These are phyloP conservation scores for Linnemannia elongata DNA, from an alignment of 192 early-diverging fungal species.

Conservation along the genomic window DNA sequence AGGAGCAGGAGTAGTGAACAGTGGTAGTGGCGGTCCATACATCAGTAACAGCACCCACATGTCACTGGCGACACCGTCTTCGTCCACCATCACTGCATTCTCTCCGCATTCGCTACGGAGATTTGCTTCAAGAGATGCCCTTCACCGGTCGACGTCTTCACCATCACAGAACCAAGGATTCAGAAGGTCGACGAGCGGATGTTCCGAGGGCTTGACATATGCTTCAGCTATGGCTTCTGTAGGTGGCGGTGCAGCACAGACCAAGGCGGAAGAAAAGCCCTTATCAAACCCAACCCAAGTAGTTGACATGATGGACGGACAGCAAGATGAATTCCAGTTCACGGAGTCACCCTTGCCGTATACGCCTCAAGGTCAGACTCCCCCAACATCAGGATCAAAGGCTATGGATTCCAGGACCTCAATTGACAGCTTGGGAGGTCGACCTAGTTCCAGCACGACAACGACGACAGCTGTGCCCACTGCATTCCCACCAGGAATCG, in stretches of 20 bases:
- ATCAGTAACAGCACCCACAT: neutral
- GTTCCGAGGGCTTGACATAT: neutral
- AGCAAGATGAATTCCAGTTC: constrained; percentile 1
- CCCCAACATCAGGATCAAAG: neutral
- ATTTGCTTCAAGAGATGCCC: constrained; percentile 9
- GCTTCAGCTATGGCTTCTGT: neutral
- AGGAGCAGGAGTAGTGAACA: neutral
- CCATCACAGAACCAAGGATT: neutral
- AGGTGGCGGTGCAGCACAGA: neutral
- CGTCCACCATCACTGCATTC: neutral
- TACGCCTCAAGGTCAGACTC: constrained; percentile 14
- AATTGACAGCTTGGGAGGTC: neutral
- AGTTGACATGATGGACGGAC: neutral
- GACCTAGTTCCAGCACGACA: neutral
- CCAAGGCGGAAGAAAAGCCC: too few relatives aligned
- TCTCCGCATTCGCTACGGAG: constrained; percentile 4
- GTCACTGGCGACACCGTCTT: neutral
- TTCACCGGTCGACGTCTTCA: neutral
- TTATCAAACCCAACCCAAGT: neutral
- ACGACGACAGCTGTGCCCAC: neutral
- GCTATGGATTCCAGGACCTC: neutral
- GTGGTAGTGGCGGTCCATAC: neutral
- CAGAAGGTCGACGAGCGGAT: neutral
- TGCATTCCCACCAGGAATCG: neutral
- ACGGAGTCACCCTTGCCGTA: constrained; percentile 33